A percentile compares a stretch with the other conserved stretches of the same genome.
Evolutionary conservation across 2,329 filamentous ascomycete genomes (phyloP).

Genomic region (Pseudocercospora cruenta): DNA sequence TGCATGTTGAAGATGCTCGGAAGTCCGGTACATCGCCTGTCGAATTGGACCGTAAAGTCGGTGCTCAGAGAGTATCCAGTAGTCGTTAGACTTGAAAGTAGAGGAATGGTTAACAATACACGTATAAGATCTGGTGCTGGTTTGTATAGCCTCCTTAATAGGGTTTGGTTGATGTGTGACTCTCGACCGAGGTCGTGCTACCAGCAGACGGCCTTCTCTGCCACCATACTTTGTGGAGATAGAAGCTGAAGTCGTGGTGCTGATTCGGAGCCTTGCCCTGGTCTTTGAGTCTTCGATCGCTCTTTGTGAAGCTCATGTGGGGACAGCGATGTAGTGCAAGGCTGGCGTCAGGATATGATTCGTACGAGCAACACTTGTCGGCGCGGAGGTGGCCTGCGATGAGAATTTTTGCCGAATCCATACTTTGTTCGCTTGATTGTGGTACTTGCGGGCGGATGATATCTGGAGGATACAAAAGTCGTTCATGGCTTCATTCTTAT

Average conservation of each 20-base stretch:
- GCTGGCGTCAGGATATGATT: neutral
- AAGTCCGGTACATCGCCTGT: no score
- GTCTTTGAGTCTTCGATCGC: neutral
- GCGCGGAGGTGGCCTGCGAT: neutral
- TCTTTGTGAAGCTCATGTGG: neutral
- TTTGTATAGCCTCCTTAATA: neutral
- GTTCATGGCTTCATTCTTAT: no score
- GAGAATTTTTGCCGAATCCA: neutral
- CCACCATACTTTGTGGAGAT: neutral
- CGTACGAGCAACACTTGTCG: neutral
- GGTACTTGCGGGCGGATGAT: neutral
- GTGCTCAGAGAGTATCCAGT: no score
- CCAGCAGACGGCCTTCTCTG: neutral
- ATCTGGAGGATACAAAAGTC: no score
- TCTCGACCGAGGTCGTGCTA: neutral
- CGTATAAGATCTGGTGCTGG: no score
- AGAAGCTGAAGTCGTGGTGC: neutral
- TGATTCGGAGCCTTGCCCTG: neutral
- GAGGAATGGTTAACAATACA: no score
- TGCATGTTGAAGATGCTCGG: no score
- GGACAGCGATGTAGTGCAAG: neutral
- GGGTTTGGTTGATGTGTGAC: neutral
- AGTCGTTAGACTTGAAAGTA: no score
- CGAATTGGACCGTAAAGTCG: no score
- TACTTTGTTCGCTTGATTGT: neutral